Conservation (phyloP, 164 flowering plant genomes). For the Tetracentron sinense region DNA sequence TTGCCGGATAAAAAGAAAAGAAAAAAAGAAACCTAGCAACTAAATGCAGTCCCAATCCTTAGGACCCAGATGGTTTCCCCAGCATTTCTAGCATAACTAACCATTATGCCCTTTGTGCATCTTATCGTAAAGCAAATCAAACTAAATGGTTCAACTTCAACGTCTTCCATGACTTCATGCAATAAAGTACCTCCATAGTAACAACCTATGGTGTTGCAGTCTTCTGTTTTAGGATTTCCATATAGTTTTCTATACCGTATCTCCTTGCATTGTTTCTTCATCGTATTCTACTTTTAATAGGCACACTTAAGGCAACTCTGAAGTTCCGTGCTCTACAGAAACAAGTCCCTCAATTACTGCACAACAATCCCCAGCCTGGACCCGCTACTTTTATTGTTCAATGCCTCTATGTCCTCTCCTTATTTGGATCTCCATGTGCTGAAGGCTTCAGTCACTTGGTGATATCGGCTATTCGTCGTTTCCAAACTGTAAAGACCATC, state of each 20-base stretch:
- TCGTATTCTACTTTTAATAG: conserved; percentile 30
- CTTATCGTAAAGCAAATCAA: not conserved
- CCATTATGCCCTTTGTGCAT: too few relatives aligned
- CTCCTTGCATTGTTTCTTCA: too few relatives aligned
- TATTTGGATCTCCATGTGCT: conserved; percentile 44
- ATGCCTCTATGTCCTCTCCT: conserved; percentile 67
- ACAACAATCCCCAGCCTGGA: conserved; percentile 60
- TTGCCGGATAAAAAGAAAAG: too few relatives aligned
- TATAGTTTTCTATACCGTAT: too few relatives aligned
- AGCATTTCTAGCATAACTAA: too few relatives aligned
- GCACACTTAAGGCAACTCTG: conserved; percentile 66
- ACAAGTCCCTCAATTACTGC: conserved; percentile 48
- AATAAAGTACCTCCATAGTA: not conserved
- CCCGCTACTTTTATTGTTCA: conserved; percentile 61
- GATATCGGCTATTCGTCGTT: conserved; percentile 66
- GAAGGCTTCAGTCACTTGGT: conserved; percentile 91
- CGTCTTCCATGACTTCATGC: too few relatives aligned
- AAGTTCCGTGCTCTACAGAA: conserved; percentile 79
- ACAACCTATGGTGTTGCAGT: too few relatives aligned
- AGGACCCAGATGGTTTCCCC: not conserved
- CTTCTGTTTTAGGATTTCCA: too few relatives aligned
- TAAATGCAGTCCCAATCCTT: too few relatives aligned
- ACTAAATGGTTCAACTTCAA: not conserved
- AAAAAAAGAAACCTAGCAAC: too few relatives aligned
- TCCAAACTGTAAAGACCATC: conserved; percentile 30